Evolutionary conservation across 768 basidiomycete species (phyloP), one percentile per base, ranked within the genome.

Genomic region (Auricularia heimuer): DNA sequence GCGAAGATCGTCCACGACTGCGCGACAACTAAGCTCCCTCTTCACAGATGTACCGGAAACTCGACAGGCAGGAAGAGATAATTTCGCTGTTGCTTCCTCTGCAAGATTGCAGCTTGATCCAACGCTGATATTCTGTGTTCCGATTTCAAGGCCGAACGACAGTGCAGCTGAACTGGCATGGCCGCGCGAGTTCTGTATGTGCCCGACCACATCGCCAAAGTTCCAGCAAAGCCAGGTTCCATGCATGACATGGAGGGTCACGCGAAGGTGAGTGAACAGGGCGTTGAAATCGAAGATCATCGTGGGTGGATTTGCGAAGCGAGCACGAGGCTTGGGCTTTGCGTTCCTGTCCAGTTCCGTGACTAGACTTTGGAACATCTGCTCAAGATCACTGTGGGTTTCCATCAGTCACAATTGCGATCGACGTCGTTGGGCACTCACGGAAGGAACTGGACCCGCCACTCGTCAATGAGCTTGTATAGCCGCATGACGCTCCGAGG

Each of bases 201-300:
- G 85, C 1, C 73, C 74, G 7, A 83, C 73, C 0, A 77, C 80
- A 62, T 85, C 76, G 64, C 81, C 77, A 24, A 85, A 75, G 65
- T 86, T 82, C 89, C 87, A 92, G 7, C 88, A 86, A 37, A 93
- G 74, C 91, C 91, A 94, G 1, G 90, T 93, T 21, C 90, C 90
- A 66, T 87, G 89, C 88, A 93, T 91, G 47, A 93, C 85, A 69
- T 92, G 91, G 4, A 94, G 80, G 3, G 84, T 83, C 8, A 91
- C 77, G 33, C 82, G 81, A 29, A 85, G 71, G 24, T 80, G 81
- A 3, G 73, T 70, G 8, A 91, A 64, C 34, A 79, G 78, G 3
- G 81, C 78, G 67, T 88, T 82, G 16, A 89, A 65, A 56, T 86
- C 82, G 37, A 84, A 68, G 7, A 74, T 67, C 16, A 45, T 63